These are phyloP conservation scores for Kodamaea leandrae DNA, from an alignment of 805 yeast genomes.

Conservation along the genomic window DNA sequence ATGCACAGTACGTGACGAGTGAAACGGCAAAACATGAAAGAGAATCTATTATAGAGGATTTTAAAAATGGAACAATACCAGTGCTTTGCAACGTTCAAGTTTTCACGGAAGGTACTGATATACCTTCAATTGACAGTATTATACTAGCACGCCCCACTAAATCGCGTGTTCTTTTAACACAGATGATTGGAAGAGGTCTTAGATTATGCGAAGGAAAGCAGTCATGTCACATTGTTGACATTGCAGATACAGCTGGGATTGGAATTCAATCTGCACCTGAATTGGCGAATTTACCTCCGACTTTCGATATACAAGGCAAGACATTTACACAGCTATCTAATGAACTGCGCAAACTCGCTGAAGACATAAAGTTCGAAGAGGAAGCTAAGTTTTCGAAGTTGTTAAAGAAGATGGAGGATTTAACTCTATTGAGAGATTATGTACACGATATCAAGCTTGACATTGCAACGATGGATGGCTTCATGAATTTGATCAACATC, in stretches of 20 bases:
- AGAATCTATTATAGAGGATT: slow-evolving; percentile 50
- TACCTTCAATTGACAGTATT: slow-evolving; percentile 82
- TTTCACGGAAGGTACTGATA: slow-evolving; percentile 93
- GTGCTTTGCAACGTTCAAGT: slow-evolving; percentile 86
- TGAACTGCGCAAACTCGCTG: slow-evolving; percentile 12
- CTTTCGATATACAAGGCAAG: slow-evolving; percentile 24
- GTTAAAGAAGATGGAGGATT: background rate
- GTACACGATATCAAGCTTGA: slow-evolving; percentile 5
- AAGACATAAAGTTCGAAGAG: slow-evolving; percentile 10
- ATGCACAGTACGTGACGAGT: slow-evolving; percentile 71
- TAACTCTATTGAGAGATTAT: no score
- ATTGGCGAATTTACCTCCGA: slow-evolving; percentile 20
- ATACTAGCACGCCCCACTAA: slow-evolving; percentile 78
- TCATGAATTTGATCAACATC: slow-evolving; percentile 13
- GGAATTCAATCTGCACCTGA: slow-evolving; percentile 37
- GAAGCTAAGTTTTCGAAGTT: slow-evolving; percentile 2
- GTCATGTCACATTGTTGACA: slow-evolving; percentile 72
- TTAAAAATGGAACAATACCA: slow-evolving; percentile 58
- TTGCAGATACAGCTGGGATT: slow-evolving; percentile 58
- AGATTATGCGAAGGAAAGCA: slow-evolving; percentile 60
- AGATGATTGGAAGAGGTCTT: slow-evolving; percentile 91
- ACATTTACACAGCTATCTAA: slow-evolving; percentile 21
- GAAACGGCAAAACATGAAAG: slow-evolving; percentile 55
- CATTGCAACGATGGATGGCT: slow-evolving; percentile 12
- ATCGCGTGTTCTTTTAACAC: slow-evolving; percentile 68